A percentile compares a stretch with the other conserved stretches of the same genome.
phyloP scores from a whole-genome alignment of 768 basidiomycete genomes.

The Russula ochroleuca region DNA sequence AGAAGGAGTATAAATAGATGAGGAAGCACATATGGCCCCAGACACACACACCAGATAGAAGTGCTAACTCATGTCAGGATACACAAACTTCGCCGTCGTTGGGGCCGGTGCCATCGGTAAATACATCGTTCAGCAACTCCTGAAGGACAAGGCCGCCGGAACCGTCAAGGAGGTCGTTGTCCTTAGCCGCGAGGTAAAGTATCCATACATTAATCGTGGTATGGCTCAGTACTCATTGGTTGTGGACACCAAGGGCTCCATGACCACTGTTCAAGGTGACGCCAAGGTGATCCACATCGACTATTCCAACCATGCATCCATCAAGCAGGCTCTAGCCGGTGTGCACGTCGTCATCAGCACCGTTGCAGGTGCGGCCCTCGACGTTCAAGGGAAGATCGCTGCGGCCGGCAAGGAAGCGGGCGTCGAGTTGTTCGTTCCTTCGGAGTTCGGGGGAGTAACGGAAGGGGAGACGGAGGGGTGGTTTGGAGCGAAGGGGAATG shows the following conservation, averaged over 20 bases:
- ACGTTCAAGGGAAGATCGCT: conserved; percentile 9
- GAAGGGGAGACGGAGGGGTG: conserved; percentile 22
- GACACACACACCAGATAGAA: no score
- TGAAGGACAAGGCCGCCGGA: conserved; percentile 18
- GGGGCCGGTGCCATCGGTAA: conserved; percentile 23
- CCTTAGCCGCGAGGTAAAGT: conserved; percentile 23
- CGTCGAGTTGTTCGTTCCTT: conserved; percentile 22
- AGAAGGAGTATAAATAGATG: no score
- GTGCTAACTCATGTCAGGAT: conserved; percentile 18
- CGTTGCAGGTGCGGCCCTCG: neutral
- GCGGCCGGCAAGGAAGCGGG: conserved; percentile 24
- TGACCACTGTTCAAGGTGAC: conserved; percentile 15
- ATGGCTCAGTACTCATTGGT: neutral
- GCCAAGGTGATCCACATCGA: conserved; percentile 18
- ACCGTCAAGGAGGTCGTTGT: conserved; percentile 18
- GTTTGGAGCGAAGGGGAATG: conserved; percentile 1
- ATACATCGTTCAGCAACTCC: conserved; percentile 16
- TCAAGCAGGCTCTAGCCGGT: conserved; percentile 15
- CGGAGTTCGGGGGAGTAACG: conserved; percentile 12
- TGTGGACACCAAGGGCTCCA: conserved; percentile 28
- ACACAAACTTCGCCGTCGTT: conserved; percentile 23
- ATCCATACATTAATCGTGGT: neutral
- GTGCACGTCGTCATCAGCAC: conserved; percentile 25
- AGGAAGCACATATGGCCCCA: no score
- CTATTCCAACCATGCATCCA: conserved; percentile 15